Conservation (phyloP, 495 filamentous ascomycete genomes). For the Penicillium daleae region DNA sequence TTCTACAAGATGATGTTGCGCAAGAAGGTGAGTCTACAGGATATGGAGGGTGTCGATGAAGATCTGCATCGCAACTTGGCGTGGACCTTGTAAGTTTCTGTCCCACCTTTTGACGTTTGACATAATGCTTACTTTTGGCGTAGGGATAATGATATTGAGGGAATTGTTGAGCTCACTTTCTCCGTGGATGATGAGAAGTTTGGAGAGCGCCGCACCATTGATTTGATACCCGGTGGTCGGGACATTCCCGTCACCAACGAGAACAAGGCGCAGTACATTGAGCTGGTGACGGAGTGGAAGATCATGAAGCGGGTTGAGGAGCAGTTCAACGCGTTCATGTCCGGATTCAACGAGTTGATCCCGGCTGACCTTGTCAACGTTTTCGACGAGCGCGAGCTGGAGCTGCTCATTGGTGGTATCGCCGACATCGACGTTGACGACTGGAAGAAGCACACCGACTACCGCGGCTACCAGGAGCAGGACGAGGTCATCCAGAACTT, state of each 20-base stretch:
- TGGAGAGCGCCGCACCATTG: conserved; percentile 87
- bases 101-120: neutral
- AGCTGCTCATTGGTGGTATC: conserved; percentile 96
- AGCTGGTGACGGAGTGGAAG: conserved; percentile 98
- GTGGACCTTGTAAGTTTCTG: conserved; percentile 79
- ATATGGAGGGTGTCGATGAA: conserved; percentile 99
- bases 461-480: conserved; percentile 96
- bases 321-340: conserved; percentile 97
- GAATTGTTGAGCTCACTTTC: conserved; percentile 91
- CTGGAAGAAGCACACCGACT: conserved; percentile 99
- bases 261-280: conserved; percentile 94
- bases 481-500: conserved; percentile 98
- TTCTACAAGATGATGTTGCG: conserved; percentile 99
- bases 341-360: conserved; percentile 97
- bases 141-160: conserved; percentile 92
- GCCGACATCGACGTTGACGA: conserved; percentile 99
- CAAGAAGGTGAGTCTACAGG: conserved; percentile 86
- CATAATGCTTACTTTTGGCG: conserved; percentile 23
- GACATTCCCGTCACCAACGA: conserved; percentile 96
- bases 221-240: conserved; percentile 86
- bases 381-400: conserved; percentile 96
- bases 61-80: conserved; percentile 94
- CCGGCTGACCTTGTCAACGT: conserved; percentile 96
- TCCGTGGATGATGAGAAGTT: conserved; percentile 97
- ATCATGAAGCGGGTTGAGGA: conserved; percentile 98